phyloP scores from a whole-genome alignment of 345 rosid genomes.

The Populus tremula region DNA sequence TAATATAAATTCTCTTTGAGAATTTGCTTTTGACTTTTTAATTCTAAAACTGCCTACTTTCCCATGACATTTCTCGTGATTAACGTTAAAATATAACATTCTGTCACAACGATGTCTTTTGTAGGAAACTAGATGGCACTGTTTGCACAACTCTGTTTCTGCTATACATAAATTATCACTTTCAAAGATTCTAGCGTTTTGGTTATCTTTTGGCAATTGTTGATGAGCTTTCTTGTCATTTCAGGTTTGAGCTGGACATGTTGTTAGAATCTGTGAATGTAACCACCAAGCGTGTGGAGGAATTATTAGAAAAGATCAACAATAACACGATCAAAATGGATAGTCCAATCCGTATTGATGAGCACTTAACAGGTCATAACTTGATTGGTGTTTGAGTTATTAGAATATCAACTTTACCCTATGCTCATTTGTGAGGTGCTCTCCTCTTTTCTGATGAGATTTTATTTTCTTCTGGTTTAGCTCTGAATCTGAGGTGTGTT shows the following conservation, averaged over 20 bases:
- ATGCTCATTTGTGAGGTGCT: constrained; percentile 6
- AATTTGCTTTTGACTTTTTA: background rate
- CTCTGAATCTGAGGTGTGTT: constrained; percentile 84
- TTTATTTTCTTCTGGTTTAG: constrained; percentile 40
- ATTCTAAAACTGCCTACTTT: background rate
- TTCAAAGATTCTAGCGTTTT: constrained; percentile 4
- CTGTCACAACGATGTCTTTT: background rate
- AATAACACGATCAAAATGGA: constrained; percentile 58
- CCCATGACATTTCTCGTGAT: background rate
- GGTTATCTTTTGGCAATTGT: background rate
- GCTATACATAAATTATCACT: background rate
- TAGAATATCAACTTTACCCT: constrained; percentile 5
- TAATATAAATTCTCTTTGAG: background rate
- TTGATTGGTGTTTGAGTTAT: constrained; percentile 10
- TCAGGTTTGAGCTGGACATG: constrained; percentile 98
- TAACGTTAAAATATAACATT: background rate
- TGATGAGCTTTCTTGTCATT: constrained; percentile 21
- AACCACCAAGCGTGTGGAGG: constrained; percentile 80
- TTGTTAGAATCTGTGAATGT: constrained; percentile 84
- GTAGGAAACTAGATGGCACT: background rate
- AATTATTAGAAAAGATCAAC: constrained; percentile 68
- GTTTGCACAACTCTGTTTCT: background rate
- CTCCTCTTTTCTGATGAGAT: constrained; percentile 7
- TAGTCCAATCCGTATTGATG: constrained; percentile 58
- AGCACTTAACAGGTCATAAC: constrained; percentile 76